Percentiles rank a stretch among this genome's conserved stretches.
Conservation (phyloP, 1,284 basidiomycete genomes). For the Garcileccinum viscosum region DNA sequence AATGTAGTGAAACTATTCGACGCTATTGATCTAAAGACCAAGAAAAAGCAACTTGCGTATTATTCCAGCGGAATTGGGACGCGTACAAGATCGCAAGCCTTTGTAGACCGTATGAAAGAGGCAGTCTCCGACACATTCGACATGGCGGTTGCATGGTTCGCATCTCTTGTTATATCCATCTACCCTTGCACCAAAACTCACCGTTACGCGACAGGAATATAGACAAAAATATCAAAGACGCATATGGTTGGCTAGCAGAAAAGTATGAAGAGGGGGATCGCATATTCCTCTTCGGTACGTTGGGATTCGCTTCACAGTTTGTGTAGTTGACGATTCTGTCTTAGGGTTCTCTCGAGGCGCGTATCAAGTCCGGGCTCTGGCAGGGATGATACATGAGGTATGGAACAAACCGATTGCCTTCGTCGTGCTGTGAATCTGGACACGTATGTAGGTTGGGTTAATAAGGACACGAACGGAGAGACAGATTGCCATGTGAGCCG, state of each 20-base stretch:
- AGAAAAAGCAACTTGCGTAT: background rate
- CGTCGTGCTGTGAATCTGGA: background rate
- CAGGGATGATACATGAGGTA: constrained; percentile 1
- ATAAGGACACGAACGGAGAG: constrained; percentile 11
- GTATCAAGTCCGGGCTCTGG: background rate
- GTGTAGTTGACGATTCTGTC: background rate
- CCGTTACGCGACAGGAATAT: background rate
- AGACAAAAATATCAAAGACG: background rate
- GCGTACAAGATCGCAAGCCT: background rate
- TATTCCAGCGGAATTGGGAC: background rate
- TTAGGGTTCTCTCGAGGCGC: constrained; percentile 1
- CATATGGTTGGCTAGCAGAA: background rate
- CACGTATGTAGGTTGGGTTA: constrained; percentile 23
- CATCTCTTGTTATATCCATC: background rate
- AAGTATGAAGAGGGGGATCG: background rate
- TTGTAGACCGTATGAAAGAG: background rate
- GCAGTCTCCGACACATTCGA: background rate
- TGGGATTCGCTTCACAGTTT: background rate
- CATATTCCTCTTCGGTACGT: background rate
- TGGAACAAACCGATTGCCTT: background rate
- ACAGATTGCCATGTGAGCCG: constrained; percentile 7
- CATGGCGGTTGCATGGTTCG: background rate
- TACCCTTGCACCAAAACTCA: background rate
- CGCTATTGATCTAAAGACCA: background rate
- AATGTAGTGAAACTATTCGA: background rate